These are phyloP conservation scores for Clonostachys chloroleuca DNA, from an alignment of 2,329 filamentous ascomycete genomes.

Conservation along the genomic window DNA sequence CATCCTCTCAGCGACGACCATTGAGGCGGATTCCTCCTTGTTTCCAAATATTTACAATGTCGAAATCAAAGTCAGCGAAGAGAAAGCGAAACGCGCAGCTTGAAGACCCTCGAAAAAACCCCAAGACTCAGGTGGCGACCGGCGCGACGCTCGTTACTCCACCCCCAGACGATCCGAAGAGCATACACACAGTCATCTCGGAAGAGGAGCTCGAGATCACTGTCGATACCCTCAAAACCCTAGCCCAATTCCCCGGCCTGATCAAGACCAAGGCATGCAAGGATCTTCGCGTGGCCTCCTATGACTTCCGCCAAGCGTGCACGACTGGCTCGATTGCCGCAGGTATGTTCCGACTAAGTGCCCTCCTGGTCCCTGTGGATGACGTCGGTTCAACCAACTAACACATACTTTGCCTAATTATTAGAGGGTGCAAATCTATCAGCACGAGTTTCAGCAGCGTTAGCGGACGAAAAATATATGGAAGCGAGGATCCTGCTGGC, in stretches of 20 bases:
- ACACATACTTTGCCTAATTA: not conserved
- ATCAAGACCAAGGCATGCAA: constrained; percentile 68
- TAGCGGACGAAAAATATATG: constrained; percentile 60
- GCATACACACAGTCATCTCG: constrained; percentile 48
- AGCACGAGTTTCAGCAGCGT: constrained; percentile 59
- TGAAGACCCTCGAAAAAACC: constrained; percentile 26
- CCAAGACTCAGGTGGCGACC: constrained; percentile 20
- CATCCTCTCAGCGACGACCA: too few relatives aligned
- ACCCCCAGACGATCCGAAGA: constrained; percentile 41
- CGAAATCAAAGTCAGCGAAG: constrained; percentile 39
- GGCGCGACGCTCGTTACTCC: constrained; percentile 17
- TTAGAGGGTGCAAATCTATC: constrained; percentile 58
- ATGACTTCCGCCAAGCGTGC: constrained; percentile 65
- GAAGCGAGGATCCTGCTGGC: constrained; percentile 63
- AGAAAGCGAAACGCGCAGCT: constrained; percentile 34
- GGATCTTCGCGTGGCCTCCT: constrained; percentile 61
- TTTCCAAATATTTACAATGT: constrained; percentile 17
- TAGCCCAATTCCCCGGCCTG: constrained; percentile 53
- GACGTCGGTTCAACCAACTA: not conserved
- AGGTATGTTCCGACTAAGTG: not conserved
- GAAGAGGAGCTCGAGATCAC: constrained; percentile 64
- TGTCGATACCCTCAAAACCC: constrained; percentile 56
- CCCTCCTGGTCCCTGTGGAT: not conserved
- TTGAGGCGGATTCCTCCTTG: too few relatives aligned
- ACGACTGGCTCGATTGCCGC: constrained; percentile 53